Percentiles rank a stretch among this genome's conserved stretches.
Evolutionary conservation across 164 flowering plant genomes (phyloP).

Genomic region (Magnolia kwangsiensis): DNA sequence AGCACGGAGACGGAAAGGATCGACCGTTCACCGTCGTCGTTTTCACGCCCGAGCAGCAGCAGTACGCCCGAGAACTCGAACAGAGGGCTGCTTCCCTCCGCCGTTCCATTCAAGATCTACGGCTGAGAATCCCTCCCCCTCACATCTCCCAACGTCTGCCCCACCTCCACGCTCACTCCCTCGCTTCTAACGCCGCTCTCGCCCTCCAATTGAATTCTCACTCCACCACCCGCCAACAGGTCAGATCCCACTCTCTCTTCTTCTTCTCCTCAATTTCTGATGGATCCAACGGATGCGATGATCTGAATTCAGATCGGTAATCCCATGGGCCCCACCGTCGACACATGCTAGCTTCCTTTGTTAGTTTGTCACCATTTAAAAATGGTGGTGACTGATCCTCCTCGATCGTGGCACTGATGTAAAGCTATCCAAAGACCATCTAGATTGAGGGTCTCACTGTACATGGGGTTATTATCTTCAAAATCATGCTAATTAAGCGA

Average conservation of each 20-base stretch:
- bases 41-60: constrained; percentile 65
- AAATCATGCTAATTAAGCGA: too few species aligned
- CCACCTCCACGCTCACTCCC: constrained; percentile 86
- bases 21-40: constrained; percentile 20
- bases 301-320: not conserved
- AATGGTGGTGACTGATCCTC: too few species aligned
- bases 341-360: not conserved
- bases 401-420: too few species aligned
- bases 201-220: constrained; percentile 76
- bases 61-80: constrained; percentile 52
- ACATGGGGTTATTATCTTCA: too few species aligned
- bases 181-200: constrained; percentile 86
- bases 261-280: not conserved
- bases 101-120: constrained; percentile 84
- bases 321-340: not conserved
- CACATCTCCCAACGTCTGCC: constrained; percentile 90
- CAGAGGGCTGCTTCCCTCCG: constrained; percentile 49
- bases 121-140: constrained; percentile 75
- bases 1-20: constrained; percentile 29
- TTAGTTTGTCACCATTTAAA: too few species aligned
- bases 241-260: constrained; percentile 9
- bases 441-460: too few species aligned
- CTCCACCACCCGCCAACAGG: constrained; percentile 78
- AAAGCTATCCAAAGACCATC: too few species aligned
- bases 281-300: not conserved